Evolutionary conservation across 352 stramenopile species (phyloP).

Genomic region (Globisporangium paroecandrum): DNA sequence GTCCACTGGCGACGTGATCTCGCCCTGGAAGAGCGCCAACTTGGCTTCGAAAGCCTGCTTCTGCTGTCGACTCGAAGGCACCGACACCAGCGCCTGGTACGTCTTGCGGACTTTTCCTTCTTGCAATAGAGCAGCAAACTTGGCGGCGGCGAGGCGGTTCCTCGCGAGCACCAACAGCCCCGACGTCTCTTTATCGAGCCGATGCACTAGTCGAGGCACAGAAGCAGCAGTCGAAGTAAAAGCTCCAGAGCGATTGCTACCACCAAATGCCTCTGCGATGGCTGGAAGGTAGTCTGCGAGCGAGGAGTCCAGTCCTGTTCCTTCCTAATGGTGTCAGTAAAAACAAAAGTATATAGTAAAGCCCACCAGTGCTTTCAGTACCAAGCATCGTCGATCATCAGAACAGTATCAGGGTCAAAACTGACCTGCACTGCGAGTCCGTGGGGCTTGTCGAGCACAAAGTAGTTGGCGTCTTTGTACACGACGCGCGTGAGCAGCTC

Average conservation of each 20-base stretch:
- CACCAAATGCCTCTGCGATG: slow-evolving; percentile 21
- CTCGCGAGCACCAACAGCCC: slow-evolving; percentile 64
- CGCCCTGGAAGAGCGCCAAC: slow-evolving; percentile 11
- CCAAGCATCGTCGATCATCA: neutral
- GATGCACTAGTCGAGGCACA: slow-evolving; percentile 52
- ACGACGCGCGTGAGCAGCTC: slow-evolving; percentile 35
- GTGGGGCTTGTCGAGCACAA: slow-evolving; percentile 69
- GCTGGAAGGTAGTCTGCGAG: slow-evolving; percentile 44
- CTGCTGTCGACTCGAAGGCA: slow-evolving; percentile 16
- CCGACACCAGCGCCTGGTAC: slow-evolving; percentile 49
- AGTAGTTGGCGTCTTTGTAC: slow-evolving; percentile 51
- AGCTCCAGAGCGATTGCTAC: neutral
- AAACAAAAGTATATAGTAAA: slow-evolving; percentile 1
- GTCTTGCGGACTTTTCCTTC: slow-evolving; percentile 46
- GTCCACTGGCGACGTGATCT: slow-evolving; percentile 37
- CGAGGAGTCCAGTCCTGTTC: slow-evolving; percentile 37
- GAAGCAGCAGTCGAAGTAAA: neutral
- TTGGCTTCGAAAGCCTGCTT: slow-evolving; percentile 22
- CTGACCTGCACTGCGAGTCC: slow-evolving; percentile 55
- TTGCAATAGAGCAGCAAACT: slow-evolving; percentile 49
- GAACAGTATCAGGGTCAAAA: neutral
- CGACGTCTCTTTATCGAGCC: slow-evolving; percentile 70
- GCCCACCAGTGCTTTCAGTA: neutral
- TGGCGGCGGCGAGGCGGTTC: slow-evolving; percentile 55
- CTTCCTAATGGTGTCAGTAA: slow-evolving; percentile 25